phyloP scores from a whole-genome alignment of 2,329 filamentous ascomycete genomes.

The Fulvia fulva region DNA sequence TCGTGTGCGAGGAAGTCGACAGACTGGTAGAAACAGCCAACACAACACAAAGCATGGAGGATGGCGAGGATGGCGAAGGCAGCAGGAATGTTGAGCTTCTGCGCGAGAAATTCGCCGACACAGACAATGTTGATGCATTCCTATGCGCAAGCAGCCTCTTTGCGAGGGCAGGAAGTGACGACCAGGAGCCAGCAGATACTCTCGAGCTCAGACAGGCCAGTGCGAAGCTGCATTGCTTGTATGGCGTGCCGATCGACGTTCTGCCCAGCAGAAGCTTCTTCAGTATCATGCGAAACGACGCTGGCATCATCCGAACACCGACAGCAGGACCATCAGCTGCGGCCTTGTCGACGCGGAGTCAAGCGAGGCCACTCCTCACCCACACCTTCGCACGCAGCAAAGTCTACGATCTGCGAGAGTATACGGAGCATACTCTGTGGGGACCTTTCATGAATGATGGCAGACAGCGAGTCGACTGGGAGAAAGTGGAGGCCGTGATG shows the following conservation, averaged over 20 bases:
- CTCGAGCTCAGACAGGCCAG: constrained; percentile 56
- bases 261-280: constrained; percentile 27
- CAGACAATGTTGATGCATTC: constrained; percentile 56
- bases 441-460: constrained; percentile 68
- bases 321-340: constrained; percentile 8
- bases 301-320: neutral
- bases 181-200: constrained; percentile 38
- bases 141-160: constrained; percentile 63
- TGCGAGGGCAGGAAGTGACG: constrained; percentile 49
- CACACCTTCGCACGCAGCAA: constrained; percentile 59
- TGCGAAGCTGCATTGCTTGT: constrained; percentile 65
- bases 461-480: constrained; percentile 66
- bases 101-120: constrained; percentile 38
- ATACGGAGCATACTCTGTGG: constrained; percentile 60
- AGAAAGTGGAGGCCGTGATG: constrained; percentile 72
- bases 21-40: constrained; percentile 23
- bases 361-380: constrained; percentile 16
- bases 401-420: constrained; percentile 71
- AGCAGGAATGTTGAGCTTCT: constrained; percentile 47
- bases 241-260: constrained; percentile 56
- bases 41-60: constrained; percentile 37
- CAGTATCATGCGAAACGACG: constrained; percentile 20
- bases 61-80: constrained; percentile 27
- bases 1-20: constrained; percentile 24
- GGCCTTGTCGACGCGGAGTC: constrained; percentile 23